These are phyloP conservation scores for Nothophytophthora sp. DNA, from an alignment of 352 stramenopile genomes.

Conservation along the genomic window DNA sequence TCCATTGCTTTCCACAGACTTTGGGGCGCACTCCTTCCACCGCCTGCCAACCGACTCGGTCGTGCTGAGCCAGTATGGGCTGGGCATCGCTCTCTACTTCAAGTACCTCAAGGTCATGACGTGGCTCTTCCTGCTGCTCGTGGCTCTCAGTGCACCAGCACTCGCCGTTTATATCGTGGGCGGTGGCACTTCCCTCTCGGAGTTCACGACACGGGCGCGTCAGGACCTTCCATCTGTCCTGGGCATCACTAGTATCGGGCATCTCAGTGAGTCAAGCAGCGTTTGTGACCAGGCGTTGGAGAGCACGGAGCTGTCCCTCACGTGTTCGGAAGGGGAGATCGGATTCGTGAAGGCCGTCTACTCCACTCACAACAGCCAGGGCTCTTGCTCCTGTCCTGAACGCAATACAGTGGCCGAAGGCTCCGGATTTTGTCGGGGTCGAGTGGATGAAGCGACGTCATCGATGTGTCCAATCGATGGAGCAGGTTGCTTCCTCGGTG, in stretches of 20 bases:
- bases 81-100: conserved; percentile 84
- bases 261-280: conserved; percentile 69
- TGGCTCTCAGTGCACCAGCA: conserved; percentile 58
- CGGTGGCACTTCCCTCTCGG: conserved; percentile 49
- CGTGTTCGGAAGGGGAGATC: conserved; percentile 70
- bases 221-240: conserved; percentile 73
- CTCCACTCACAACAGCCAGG: conserved; percentile 59
- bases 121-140: conserved; percentile 82
- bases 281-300: conserved; percentile 64
- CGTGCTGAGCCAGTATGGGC: conserved; percentile 75
- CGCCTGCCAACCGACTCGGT: conserved; percentile 69
- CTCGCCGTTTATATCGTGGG: conserved; percentile 70
- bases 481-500: conserved; percentile 65
- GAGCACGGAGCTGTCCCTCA: conserved; percentile 52
- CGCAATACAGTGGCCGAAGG: conserved; percentile 60
- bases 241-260: conserved; percentile 78
- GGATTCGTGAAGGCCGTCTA: conserved; percentile 82
- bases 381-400: conserved; percentile 66
- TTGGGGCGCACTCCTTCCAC: conserved; percentile 82
- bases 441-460: conserved; percentile 8
- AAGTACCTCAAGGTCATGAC: conserved; percentile 88
- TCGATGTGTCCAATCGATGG: conserved; percentile 43
- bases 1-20: conserved; percentile 59
- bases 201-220: conserved; percentile 63
- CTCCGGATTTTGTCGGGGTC: conserved; percentile 54